phyloP scores from a whole-genome alignment of 345 rosid species.

The Conringia planisiliqua region DNA sequence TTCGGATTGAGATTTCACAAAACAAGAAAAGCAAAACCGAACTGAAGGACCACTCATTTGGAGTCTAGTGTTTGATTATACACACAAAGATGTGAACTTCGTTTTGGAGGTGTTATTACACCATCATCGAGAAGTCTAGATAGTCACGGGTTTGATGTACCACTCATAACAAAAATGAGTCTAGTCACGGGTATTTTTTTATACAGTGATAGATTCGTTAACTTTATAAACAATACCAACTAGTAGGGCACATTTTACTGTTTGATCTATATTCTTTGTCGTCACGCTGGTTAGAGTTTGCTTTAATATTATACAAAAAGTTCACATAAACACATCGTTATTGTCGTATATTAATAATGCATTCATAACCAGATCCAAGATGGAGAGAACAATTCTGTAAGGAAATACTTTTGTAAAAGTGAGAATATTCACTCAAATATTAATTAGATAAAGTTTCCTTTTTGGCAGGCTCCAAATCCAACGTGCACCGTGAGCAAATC shows the following conservation, averaged over 20 bases:
- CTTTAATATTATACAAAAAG: neutral
- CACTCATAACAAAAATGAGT: neutral
- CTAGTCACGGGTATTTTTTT: slow-evolving; percentile 18
- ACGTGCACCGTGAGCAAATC: slow-evolving; percentile 52
- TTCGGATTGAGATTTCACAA: neutral
- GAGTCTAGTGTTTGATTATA: slow-evolving; percentile 10
- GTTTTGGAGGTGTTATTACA: slow-evolving; percentile 10
- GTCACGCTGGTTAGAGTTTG: slow-evolving; percentile 9
- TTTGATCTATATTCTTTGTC: slow-evolving; percentile 21
- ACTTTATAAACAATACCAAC: slow-evolving; percentile 6
- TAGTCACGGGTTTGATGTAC: slow-evolving; percentile 16
- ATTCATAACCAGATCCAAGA: slow-evolving; percentile 23
- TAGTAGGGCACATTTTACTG: slow-evolving; percentile 16
- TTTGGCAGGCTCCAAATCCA: slow-evolving; percentile 58
- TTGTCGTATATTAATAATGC: neutral
- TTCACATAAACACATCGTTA: neutral
- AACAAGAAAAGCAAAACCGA: slow-evolving; percentile 12
- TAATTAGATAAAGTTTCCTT: neutral
- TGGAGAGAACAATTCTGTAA: neutral
- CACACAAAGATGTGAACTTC: neutral
- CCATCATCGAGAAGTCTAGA: slow-evolving; percentile 1
- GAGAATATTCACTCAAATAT: neutral
- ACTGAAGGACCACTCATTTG: slow-evolving; percentile 17
- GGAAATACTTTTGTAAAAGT: neutral
- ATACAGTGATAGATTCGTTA: neutral